A percentile compares a stretch with the other conserved stretches of the same genome.
These are phyloP conservation scores for Rubroshorea leprosula DNA, from an alignment of 345 rosid species.

Conservation along the genomic window DNA sequence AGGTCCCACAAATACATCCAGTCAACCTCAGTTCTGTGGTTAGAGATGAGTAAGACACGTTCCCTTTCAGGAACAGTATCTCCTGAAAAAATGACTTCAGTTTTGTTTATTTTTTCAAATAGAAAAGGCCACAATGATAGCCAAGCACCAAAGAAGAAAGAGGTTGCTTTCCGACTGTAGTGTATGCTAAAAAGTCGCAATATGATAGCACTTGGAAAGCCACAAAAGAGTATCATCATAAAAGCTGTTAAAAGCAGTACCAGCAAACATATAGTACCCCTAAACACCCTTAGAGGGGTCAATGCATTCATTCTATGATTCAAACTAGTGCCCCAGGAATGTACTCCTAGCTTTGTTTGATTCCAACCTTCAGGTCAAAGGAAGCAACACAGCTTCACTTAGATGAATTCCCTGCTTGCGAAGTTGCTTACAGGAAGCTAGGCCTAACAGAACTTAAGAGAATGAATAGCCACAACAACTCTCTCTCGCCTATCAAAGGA, in stretches of 20 bases:
- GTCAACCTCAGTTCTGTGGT: constrained; percentile 78
- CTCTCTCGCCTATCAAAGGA: too few species aligned
- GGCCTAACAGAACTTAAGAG: neutral
- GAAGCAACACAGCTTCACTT: neutral
- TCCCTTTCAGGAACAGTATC: constrained; percentile 60
- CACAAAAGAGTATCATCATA: constrained; percentile 69
- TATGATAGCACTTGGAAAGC: constrained; percentile 51
- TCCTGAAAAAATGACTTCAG: constrained; percentile 72
- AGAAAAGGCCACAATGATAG: constrained; percentile 87
- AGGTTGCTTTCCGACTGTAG: constrained; percentile 62
- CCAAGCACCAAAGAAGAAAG: constrained; percentile 78
- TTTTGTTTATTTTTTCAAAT: constrained; percentile 76
- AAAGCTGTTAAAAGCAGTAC: constrained; percentile 66
- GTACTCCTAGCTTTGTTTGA: too few species aligned
- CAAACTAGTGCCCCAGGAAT: constrained; percentile 6
- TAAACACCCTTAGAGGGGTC: constrained; percentile 41
- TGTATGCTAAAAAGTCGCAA: constrained; percentile 60
- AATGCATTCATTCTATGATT: constrained; percentile 29
- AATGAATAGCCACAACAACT: neutral
- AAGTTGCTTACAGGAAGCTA: neutral
- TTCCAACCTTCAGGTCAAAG: neutral
- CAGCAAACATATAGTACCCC: constrained; percentile 63
- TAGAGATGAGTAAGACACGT: constrained; percentile 73
- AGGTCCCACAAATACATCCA: constrained; percentile 86
- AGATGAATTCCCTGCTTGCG: neutral